phyloP scores from a whole-genome alignment of 306 rosid species.

The Dalbergia cochinchinensis region DNA sequence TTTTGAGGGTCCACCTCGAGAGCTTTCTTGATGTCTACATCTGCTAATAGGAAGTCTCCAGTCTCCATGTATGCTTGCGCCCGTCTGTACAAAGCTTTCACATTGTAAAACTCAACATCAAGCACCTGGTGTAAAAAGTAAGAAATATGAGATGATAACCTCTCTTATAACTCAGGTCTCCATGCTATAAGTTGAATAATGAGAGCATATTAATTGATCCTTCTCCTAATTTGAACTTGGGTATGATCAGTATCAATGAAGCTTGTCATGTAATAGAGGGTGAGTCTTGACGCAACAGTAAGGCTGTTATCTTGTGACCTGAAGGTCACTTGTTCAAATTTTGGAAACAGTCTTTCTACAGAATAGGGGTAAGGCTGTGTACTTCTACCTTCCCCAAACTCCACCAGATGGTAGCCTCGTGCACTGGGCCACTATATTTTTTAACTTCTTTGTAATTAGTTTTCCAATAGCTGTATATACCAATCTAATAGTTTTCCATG shows the following conservation, averaged over 20 bases:
- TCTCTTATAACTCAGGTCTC: slow-evolving; percentile 1
- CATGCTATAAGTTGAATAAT: not conserved
- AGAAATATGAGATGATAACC: slow-evolving; percentile 22
- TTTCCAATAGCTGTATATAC: not conserved
- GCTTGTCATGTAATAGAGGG: not conserved
- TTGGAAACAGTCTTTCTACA: no score
- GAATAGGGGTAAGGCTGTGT: no score
- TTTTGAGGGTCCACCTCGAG: slow-evolving; percentile 73
- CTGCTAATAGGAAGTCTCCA: slow-evolving; percentile 64
- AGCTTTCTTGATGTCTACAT: slow-evolving; percentile 72
- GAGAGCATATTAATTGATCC: not conserved
- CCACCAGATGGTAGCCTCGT: no score
- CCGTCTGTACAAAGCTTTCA: slow-evolving; percentile 77
- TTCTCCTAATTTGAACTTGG: not conserved
- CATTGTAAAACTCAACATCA: slow-evolving; percentile 63
- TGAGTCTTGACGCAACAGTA: no score
- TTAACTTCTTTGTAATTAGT: not conserved
- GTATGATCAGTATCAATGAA: not conserved
- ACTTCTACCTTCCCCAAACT: no score
- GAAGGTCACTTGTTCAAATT: no score
- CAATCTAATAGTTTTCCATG: slow-evolving; percentile 7
- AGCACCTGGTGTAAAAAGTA: slow-evolving; percentile 60
- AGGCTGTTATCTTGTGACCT: no score
- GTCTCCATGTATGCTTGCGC: slow-evolving; percentile 69
- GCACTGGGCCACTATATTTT: no score